Evolutionary conservation across 495 filamentous ascomycete species (phyloP), one percentile per base, ranked within the genome.

Genomic region (Sporormia fimetaria): DNA sequence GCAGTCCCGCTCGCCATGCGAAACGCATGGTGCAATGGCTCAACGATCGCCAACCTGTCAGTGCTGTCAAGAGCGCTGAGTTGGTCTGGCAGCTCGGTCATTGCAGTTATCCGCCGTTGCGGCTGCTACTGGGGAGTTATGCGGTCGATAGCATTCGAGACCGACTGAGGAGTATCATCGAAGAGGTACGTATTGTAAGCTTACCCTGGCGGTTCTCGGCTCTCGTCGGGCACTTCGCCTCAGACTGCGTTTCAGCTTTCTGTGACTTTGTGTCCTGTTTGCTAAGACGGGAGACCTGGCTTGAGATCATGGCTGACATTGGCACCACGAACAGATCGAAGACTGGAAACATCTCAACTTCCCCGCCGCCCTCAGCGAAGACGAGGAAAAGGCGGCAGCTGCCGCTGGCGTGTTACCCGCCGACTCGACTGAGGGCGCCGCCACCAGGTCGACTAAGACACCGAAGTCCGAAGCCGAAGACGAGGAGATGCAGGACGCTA

Each of bases 11-110:
- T 5, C 71, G 85, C 17, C 90, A 98, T 62, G 86, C 88, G 8
- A 81, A 82, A 51, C 70, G 90, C 12, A 88, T 96, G 76, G 71
- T 95, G n/a, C 82, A 90, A 61, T 96, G 90, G 90, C 65, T 96
- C 1, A 81, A 81, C 14, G 84, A 94, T 42, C 75, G 81, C 41
- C 87, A 95, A 62, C 90, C 88, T 3, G 88, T 84, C 6, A 92
- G 82, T 51, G 86, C 85, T 7, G 80, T 94, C 33, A 90, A 90
- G 62, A 85, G 85, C 41, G 87, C 87, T n/a, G 83, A 95, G 67
- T 65, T 95, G 45, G 80, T 95, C 6, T 96, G 90, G 90, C 85
- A 96, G 67, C 65, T 96, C 26, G 90, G 78, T 0, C 90, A 96
- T 63, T 96, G 90, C 61, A 75, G 71, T 11, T 92, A 86, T 55